Base-by-base conservation (phyloP, 2,329 filamentous ascomycete genomes). In the Fusarium equiseti region DNA sequence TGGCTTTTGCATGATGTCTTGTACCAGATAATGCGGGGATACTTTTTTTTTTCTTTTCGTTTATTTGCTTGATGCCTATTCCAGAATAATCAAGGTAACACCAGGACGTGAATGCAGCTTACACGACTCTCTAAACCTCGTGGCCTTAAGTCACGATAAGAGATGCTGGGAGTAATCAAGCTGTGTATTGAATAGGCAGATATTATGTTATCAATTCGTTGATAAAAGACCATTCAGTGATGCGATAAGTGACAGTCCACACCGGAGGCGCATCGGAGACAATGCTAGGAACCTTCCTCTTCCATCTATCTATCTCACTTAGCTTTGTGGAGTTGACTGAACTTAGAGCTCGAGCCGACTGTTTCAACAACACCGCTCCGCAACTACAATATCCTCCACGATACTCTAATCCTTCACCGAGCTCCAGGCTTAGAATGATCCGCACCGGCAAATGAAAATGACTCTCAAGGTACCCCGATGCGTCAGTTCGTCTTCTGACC, bases 401-500 rank as follows among this genome's bases (percentile, higher is more conserved):
- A 46, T 59, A n/a, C 29, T 40, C 29, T 57, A 32, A 45, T 44
- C 45, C 43, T 49, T 71, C 60, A 72, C 68, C 65, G 65, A 70
- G 68, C 45, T 62, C 64, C 60, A 26, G 45, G 49, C 31, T 44
- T 59, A 58, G 69, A 63, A 66, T 52, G 56, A 72, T 57, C 59
- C 64, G 46, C 66, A 29, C 44, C 63, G 49, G 64, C 32, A 63
- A 43, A 61, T 71, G 49, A 60, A 46, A 52, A 16, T 22, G 50
- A 38, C 32, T 27, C 32, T 52, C 44, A 48, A 27, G 46, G 56
- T 49, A 38, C 29, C 16, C 38, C 29, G 31, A n/a, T 38, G 42
- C 22, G 44, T 51, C 46, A 49, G 48, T 59, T 43, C 35, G n/a
- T 45, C 59, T 63, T 74, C 70, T 67, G 52, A 58, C 59, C 73